Conservation (phyloP, 2,329 filamentous ascomycete species). For the Myrmaecium sp. region DNA sequence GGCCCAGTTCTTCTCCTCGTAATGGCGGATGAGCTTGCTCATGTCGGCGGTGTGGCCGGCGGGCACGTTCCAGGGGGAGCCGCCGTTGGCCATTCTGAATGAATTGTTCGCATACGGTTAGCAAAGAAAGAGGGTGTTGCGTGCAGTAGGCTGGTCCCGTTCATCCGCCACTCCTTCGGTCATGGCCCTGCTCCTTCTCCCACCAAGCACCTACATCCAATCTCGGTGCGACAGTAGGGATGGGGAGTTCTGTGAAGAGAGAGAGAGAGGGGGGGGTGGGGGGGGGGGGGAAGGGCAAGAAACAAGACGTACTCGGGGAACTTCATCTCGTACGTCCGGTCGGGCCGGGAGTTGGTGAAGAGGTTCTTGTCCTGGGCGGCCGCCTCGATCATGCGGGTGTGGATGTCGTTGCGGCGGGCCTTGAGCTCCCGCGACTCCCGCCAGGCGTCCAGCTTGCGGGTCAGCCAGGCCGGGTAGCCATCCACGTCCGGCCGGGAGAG, state of each 20-base stretch:
- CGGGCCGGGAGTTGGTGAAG: slow-evolving; percentile 31
- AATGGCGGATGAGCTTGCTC: slow-evolving; percentile 43
- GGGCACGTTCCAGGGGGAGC: slow-evolving; percentile 46
- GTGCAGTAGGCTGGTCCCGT: too few relatives aligned
- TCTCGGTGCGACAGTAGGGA: slow-evolving; percentile 2
- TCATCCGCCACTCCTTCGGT: neutral
- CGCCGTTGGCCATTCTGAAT: slow-evolving; percentile 35
- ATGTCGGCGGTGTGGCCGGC: slow-evolving; percentile 44
- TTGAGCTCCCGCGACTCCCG: slow-evolving; percentile 35
- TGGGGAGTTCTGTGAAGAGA: too few relatives aligned
- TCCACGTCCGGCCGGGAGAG: slow-evolving; percentile 24
- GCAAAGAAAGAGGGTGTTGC: neutral
- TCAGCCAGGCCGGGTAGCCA: slow-evolving; percentile 25
- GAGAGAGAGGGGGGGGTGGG: too few relatives aligned
- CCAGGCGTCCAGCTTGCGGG: slow-evolving; percentile 38
- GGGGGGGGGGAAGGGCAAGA: too few relatives aligned
- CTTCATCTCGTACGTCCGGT: slow-evolving; percentile 34
- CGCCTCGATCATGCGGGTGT: slow-evolving; percentile 44
- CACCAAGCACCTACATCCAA: too few relatives aligned
- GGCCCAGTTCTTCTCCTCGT: slow-evolving; percentile 39
- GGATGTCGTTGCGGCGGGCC: slow-evolving; percentile 40
- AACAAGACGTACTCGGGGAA: slow-evolving; percentile 44
- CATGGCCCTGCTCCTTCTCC: too few relatives aligned
- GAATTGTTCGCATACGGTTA: neutral
- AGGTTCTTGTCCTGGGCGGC: slow-evolving; percentile 45